Base-by-base conservation (phyloP, 2,329 filamentous ascomycete species). In the Talaromyces rugulosus region DNA sequence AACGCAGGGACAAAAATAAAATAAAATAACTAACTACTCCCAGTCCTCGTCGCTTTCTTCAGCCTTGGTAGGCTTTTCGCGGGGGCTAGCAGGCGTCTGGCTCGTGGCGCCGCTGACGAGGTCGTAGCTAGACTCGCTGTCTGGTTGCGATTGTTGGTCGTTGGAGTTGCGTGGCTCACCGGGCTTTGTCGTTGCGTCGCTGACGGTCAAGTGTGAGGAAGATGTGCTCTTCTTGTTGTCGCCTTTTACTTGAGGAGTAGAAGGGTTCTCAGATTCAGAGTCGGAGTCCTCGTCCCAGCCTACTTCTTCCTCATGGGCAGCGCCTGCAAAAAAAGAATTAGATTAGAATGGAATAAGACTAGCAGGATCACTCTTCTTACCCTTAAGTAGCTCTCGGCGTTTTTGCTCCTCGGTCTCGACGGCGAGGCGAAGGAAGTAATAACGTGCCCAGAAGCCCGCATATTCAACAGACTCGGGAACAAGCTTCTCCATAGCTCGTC, bases 61-160 rank as follows among this genome's bases (percentile, higher is more conserved):
- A 4, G 70, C 74, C 59, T 78, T 77, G 16, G 74, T 44, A 11
- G 30, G 34, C 63, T 76, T 76, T 62, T 85, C 83, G 70, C 83
- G 83, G 2, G 86, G 86, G 63, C 84, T 87, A 5, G 85, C 83
- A 1, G 92, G 89, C 18, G 92, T 89, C 66, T 90, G 89, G 74
- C 91, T 96, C 42, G 88, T 87, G 52, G 86, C 85, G 56, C 90
- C 90, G 58, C 90, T 93, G 53, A 99, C 92, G 36, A 99, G 84
- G 74, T 99, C 95, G 75, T 99, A 99, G 78, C 92, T 96, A 18
- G 91, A 91, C 69, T 99, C 95, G 73, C 94, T 97, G 70, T 95
- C 95, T 7, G 92, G 87, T 68, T 95, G 90, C 30, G 91, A 96
- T 74, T 94, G 92, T 74, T 92, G 89, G 71, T 96, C 92, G 70